A percentile compares a stretch with the other conserved stretches of the same genome.
Conservation (phyloP, 2,329 filamentous ascomycete genomes). For the Penicillium sp. region DNA sequence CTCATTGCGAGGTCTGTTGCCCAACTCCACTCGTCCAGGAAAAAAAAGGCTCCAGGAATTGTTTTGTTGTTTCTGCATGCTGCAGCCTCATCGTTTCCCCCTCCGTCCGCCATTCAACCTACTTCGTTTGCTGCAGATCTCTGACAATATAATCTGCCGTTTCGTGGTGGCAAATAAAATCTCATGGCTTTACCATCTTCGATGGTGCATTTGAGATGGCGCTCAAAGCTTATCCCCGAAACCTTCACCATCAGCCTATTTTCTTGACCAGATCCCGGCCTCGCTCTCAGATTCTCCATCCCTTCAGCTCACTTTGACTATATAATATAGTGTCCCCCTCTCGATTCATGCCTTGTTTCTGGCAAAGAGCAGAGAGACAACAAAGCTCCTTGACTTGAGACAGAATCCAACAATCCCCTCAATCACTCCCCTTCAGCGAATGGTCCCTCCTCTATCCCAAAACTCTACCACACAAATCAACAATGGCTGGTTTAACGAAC, state of each 20-base stretch:
- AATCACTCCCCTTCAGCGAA: neutral
- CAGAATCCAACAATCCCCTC: neutral
- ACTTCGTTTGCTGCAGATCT: constrained; percentile 7
- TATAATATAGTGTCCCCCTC: constrained; percentile 1
- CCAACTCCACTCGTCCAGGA: neutral
- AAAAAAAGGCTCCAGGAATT: neutral
- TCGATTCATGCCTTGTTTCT: neutral
- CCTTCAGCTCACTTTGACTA: neutral
- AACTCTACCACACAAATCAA: neutral
- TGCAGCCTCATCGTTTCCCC: constrained; percentile 15
- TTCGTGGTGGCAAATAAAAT: constrained; percentile 9
- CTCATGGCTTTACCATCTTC: neutral
- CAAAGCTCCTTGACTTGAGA: neutral
- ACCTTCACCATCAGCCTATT: neutral
- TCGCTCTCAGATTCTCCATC: neutral
- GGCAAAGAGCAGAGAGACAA: neutral
- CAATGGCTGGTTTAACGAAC: constrained; percentile 19
- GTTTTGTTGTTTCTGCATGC: constrained; percentile 12
- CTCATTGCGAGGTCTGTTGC: neutral
- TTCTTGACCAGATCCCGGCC: neutral
- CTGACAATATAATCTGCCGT: neutral
- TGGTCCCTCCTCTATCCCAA: neutral
- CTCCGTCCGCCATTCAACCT: neutral
- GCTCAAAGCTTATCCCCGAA: neutral
- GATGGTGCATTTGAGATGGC: constrained; percentile 2